phyloP scores from a whole-genome alignment of 2,329 filamentous ascomycete species.

The Alternaria incomplexa region DNA sequence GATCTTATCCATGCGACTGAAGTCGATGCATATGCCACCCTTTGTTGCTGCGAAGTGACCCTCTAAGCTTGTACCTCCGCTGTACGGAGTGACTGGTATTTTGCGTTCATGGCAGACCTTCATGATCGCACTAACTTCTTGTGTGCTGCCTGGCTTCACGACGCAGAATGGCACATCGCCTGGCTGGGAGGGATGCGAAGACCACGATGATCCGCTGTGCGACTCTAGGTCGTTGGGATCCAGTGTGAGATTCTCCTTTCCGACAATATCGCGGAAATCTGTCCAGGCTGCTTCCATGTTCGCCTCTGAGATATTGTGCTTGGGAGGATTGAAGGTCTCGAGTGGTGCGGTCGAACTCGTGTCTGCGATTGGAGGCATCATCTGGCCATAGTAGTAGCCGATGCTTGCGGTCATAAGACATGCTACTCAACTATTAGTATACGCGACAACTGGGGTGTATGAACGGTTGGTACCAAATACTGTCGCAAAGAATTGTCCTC shows the following conservation, averaged over 20 bases:
- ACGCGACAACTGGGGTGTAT: background rate
- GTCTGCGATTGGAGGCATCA: constrained; percentile 55
- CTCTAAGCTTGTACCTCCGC: constrained; percentile 86
- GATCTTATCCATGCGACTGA: constrained; percentile 83
- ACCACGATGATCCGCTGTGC: constrained; percentile 69
- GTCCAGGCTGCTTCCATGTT: constrained; percentile 70
- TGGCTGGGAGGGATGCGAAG: constrained; percentile 56
- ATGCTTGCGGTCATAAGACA: constrained; percentile 58
- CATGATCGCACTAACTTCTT: constrained; percentile 86
- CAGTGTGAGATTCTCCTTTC: constrained; percentile 68
- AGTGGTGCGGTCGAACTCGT: constrained; percentile 65
- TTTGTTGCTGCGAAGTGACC: constrained; percentile 85
- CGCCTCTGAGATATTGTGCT: constrained; percentile 62
- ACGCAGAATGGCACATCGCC: constrained; percentile 64
- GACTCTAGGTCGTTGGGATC: constrained; percentile 59
- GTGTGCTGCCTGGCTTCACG: constrained; percentile 76
- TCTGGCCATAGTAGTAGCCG: constrained; percentile 63
- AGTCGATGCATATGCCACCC: constrained; percentile 86
- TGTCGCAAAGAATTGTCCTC: constrained; percentile 47
- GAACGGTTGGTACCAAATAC: constrained; percentile 25
- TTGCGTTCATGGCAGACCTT: constrained; percentile 80
- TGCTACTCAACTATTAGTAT: constrained; percentile 47
- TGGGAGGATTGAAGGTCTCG: constrained; percentile 52
- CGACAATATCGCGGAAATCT: constrained; percentile 67
- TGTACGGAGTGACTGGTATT: constrained; percentile 87